Percentiles rank a stretch among this genome's conserved stretches.
Evolutionary conservation across 2,329 filamentous ascomycete genomes (phyloP).

Genomic region (Colletotrichum cereale): DNA sequence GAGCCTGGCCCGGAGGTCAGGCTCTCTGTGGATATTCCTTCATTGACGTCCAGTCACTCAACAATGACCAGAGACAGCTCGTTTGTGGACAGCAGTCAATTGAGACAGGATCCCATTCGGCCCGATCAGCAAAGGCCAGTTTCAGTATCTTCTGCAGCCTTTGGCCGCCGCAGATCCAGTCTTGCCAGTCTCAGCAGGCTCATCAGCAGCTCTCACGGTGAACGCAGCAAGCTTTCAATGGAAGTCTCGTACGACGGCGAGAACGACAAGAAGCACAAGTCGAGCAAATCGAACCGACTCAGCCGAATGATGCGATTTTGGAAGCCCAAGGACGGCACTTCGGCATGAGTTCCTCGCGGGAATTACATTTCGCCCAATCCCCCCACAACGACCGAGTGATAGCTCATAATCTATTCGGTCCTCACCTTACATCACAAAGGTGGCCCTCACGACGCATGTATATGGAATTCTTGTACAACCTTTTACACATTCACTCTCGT

Average conservation of each 20-base stretch:
- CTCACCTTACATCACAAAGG: conserved; percentile 29
- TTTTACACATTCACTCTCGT: conserved; percentile 42
- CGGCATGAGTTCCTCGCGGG: conserved; percentile 41
- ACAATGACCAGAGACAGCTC: conserved; percentile 80
- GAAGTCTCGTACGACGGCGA: conserved; percentile 71
- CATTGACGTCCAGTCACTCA: conserved; percentile 80
- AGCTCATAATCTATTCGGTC: background rate
- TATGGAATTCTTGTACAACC: conserved; percentile 54
- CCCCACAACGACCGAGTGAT: conserved; percentile 18
- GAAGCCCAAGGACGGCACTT: conserved; percentile 68
- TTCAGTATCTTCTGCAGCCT: conserved; percentile 71
- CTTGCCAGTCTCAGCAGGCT: conserved; percentile 82
- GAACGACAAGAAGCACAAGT: conserved; percentile 67
- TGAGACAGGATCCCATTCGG: conserved; percentile 61
- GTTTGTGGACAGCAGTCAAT: conserved; percentile 58
- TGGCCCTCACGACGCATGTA: conserved; percentile 50
- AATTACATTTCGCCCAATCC: background rate
- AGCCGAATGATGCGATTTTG: conserved; percentile 85
- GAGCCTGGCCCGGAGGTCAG: conserved; percentile 80
- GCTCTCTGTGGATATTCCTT: conserved; percentile 80
- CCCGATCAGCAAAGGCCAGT: conserved; percentile 67
- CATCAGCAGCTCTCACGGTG: conserved; percentile 80
- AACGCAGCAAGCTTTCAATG: conserved; percentile 80
- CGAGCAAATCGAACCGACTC: conserved; percentile 76
- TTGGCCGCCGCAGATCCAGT: conserved; percentile 79